These are phyloP conservation scores for Trichoderma harzianum DNA, from an alignment of 2,329 filamentous ascomycete genomes.

Conservation along the genomic window DNA sequence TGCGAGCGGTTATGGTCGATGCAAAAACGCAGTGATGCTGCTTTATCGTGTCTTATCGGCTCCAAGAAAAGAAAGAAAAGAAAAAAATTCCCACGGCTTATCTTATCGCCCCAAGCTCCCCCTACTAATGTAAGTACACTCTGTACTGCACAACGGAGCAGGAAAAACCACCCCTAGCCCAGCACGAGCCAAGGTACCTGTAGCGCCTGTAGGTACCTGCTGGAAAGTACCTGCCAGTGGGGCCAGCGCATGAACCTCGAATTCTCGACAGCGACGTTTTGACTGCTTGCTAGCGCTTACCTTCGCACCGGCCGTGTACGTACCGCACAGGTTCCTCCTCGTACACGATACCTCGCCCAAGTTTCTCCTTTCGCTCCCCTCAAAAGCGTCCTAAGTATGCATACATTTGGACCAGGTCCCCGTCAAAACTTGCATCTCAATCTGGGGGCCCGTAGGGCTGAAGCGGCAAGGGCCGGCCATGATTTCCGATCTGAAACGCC, in stretches of 20 bases:
- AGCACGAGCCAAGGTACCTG: background rate
- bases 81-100: constrained; percentile 14
- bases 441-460: constrained; percentile 13
- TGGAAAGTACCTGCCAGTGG: background rate
- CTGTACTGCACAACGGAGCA: background rate
- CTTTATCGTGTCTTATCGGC: constrained; percentile 16
- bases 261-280: background rate
- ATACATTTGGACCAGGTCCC: constrained; percentile 4
- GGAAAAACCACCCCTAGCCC: background rate
- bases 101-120: constrained; percentile 9
- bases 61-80: background rate
- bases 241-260: background rate
- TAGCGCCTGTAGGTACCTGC: background rate
- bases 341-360: constrained; percentile 15
- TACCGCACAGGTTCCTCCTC: background rate
- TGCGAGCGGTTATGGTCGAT: background rate
- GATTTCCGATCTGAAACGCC: background rate
- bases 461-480: constrained; percentile 2
- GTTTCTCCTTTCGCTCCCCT: background rate
- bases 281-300: background rate
- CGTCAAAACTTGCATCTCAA: background rate
- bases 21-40: background rate
- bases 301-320: background rate
- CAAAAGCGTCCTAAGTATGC: background rate
- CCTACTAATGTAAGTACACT: background rate